Evolutionary conservation across 345 rosid genomes (phyloP).

Genomic region (thale cress (Arabidopsis thaliana)): TAIR10.1 NC_003070.9:3210001-3210500

Average conservation of each 20-base stretch:
- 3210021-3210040: conserved; percentile 51
- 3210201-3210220: conserved; percentile 69
- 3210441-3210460: conserved; percentile 62
- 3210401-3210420: conserved; percentile 94
- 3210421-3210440: conserved; percentile 68
- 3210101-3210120: neutral
- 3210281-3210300: conserved; percentile 5
- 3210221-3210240: conserved; percentile 89
- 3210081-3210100: neutral
- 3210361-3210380: conserved; percentile 52
- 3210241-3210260: conserved; percentile 53
- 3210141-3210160: conserved; percentile 73
- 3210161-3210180: conserved; percentile 72
- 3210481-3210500: conserved; percentile 61
- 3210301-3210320: neutral
- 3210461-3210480: conserved; percentile 90
- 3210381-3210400: conserved; percentile 75
- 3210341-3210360: conserved; percentile 82
- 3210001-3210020: conserved; percentile 84
- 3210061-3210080: conserved; percentile 30
- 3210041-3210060: conserved; percentile 52
- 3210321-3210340: conserved; percentile 62
- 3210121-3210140: conserved; percentile 5
- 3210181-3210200: conserved; percentile 63
- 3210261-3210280: neutral